Percentiles rank a stretch among this genome's conserved stretches.
Evolutionary conservation across 805 yeast species (phyloP).

Genomic region (Metschnikowia kunwiensis): DNA sequence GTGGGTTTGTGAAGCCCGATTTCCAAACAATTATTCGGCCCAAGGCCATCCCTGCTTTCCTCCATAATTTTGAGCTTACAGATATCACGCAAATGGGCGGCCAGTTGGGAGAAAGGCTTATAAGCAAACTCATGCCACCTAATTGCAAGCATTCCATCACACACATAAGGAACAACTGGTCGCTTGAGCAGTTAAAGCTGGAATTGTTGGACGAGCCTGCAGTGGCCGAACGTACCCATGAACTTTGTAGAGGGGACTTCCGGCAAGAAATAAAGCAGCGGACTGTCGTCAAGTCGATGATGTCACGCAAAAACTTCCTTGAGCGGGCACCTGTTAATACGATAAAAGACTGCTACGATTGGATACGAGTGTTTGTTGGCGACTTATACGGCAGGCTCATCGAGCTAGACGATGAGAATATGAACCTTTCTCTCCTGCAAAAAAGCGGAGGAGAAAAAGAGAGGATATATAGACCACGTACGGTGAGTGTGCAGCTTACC

Average conservation of each 20-base stretch:
- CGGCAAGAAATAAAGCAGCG: constrained; percentile 53
- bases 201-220: constrained; percentile 39
- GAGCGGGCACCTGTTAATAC: constrained; percentile 49
- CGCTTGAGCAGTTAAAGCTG: constrained; percentile 23
- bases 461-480: constrained; percentile 49
- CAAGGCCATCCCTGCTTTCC: constrained; percentile 46
- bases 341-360: constrained; percentile 57
- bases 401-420: constrained; percentile 69
- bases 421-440: constrained; percentile 28
- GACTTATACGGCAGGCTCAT: constrained; percentile 69
- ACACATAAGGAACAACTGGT: constrained; percentile 49
- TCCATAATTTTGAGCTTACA: constrained; percentile 57
- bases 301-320: constrained; percentile 77
- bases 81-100: constrained; percentile 95
- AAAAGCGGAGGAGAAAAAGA: constrained; percentile 22
- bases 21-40: constrained; percentile 73
- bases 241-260: constrained; percentile 63
- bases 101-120: constrained; percentile 64
- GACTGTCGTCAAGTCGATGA: constrained; percentile 78
- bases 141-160: constrained; percentile 42
- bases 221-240: constrained; percentile 54
- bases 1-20: constrained; percentile 81
- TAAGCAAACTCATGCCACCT: constrained; percentile 50
- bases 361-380: constrained; percentile 82
- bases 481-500: constrained; percentile 42